phyloP scores from a whole-genome alignment of 2,329 filamentous ascomycete species.

The Fusarium papillatum region DNA sequence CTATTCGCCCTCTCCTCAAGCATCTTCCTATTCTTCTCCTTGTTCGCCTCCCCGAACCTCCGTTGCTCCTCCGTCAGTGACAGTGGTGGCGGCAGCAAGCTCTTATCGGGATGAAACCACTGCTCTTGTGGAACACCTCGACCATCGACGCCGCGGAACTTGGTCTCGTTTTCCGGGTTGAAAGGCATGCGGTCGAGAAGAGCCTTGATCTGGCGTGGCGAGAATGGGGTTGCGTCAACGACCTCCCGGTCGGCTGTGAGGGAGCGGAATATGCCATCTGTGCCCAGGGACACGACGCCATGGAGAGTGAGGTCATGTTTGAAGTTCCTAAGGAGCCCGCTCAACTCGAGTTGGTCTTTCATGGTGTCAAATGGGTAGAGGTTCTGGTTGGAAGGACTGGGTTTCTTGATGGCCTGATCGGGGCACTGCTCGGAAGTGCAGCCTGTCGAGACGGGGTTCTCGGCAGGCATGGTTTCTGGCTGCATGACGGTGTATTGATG shows the following conservation, averaged over 20 bases:
- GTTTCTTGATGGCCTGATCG: background rate
- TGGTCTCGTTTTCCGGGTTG: background rate
- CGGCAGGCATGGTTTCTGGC: background rate
- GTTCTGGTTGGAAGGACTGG: background rate
- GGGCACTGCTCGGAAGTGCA: background rate
- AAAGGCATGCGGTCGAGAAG: conserved; percentile 5
- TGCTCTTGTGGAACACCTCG: background rate
- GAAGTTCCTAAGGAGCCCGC: background rate
- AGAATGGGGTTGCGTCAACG: background rate
- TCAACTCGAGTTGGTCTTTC: background rate
- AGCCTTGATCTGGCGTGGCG: conserved; percentile 3
- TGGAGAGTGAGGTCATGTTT: background rate
- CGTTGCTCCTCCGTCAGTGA: background rate
- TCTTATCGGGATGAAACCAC: background rate
- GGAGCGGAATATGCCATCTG: conserved; percentile 5
- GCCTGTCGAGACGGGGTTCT: background rate
- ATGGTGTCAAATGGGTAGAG: background rate
- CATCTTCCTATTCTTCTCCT: background rate
- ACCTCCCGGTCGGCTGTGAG: conserved; percentile 6
- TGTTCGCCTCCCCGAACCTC: background rate
- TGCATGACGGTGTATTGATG: background rate
- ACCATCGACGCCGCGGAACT: conserved; percentile 2
- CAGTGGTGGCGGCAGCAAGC: background rate
- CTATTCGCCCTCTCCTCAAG: background rate
- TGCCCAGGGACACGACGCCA: background rate